Evolutionary conservation across 2,329 filamentous ascomycete genomes (phyloP).

Genomic region (Neofusicoccum ribis): DNA sequence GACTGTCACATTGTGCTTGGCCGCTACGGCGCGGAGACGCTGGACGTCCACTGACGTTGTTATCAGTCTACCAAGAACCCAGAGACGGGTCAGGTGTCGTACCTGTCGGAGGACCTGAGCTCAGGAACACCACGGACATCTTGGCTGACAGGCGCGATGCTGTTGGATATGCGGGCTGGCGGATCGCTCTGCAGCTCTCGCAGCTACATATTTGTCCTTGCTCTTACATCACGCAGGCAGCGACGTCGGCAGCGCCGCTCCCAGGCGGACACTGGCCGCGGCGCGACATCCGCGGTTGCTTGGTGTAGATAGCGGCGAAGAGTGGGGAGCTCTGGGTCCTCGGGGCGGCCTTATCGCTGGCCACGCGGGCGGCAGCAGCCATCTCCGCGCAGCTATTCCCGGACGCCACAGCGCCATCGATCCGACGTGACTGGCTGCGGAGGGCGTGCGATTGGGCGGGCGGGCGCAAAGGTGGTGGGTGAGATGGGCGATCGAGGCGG

Average conservation of each 20-base stretch:
- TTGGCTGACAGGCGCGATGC: neutral
- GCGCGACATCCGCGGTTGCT: neutral
- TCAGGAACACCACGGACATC: slow-evolving; percentile 28
- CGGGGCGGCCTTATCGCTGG: neutral
- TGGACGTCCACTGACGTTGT: slow-evolving; percentile 21
- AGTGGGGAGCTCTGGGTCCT: slow-evolving; percentile 1
- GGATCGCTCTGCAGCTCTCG: too few species aligned
- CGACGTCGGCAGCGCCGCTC: neutral
- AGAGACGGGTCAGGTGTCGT: neutral
- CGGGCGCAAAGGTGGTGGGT: neutral
- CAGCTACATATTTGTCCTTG: neutral
- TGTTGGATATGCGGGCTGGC: too few species aligned
- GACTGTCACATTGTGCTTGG: slow-evolving; percentile 23
- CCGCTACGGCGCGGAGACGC: slow-evolving; percentile 23
- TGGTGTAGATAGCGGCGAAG: neutral
- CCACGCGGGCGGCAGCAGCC: neutral
- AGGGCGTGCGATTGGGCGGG: neutral
- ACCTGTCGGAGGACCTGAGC: slow-evolving; percentile 24
- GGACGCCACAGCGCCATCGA: neutral
- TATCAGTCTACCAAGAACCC: neutral
- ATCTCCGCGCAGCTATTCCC: neutral
- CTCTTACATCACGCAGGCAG: neutral
- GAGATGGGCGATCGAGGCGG: neutral
- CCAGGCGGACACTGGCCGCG: neutral
- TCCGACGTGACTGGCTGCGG: neutral